Evolutionary conservation across 179 eudicot genomes (phyloP).

Genomic region (Pouteria campechiana): DNA sequence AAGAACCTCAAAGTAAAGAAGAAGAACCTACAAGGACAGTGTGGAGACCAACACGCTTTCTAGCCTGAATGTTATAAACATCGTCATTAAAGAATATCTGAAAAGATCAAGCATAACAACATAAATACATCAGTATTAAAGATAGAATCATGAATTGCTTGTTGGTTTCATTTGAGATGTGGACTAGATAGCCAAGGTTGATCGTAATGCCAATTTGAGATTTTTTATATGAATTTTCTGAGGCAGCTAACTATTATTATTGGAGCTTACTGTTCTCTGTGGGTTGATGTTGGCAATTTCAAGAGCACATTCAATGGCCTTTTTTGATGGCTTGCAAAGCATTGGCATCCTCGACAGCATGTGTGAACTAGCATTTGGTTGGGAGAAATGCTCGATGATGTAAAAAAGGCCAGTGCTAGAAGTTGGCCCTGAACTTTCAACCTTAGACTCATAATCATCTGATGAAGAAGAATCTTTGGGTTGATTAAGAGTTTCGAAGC

Average conservation of each 20-base stretch:
- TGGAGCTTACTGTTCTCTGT: slow-evolving; percentile 66
- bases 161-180: background rate
- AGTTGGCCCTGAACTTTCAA: slow-evolving; percentile 1
- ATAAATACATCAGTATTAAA: background rate
- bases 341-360: slow-evolving; percentile 44
- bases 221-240: slow-evolving; percentile 1
- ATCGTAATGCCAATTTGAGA: background rate
- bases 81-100: slow-evolving; percentile 96
- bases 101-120: background rate
- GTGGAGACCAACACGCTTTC: slow-evolving; percentile 43
- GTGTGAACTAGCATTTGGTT: slow-evolving; percentile 17
- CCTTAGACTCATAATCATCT: slow-evolving; percentile 4
- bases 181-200: background rate
- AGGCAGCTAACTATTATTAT: no score
- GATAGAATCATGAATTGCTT: background rate
- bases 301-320: slow-evolving; percentile 50
- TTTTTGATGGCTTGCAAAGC: slow-evolving; percentile 70
- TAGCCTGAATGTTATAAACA: slow-evolving; percentile 65
- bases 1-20: background rate
- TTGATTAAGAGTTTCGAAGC: slow-evolving; percentile 72
- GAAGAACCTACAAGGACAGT: slow-evolving; percentile 63
- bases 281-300: slow-evolving; percentile 59
- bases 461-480: slow-evolving; percentile 1
- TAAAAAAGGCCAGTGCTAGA: slow-evolving; percentile 11
- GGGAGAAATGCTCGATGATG: slow-evolving; percentile 19